Evolutionary conservation across 305 asterid genomes (phyloP).

Genomic region (Rubia tinctorum): DNA sequence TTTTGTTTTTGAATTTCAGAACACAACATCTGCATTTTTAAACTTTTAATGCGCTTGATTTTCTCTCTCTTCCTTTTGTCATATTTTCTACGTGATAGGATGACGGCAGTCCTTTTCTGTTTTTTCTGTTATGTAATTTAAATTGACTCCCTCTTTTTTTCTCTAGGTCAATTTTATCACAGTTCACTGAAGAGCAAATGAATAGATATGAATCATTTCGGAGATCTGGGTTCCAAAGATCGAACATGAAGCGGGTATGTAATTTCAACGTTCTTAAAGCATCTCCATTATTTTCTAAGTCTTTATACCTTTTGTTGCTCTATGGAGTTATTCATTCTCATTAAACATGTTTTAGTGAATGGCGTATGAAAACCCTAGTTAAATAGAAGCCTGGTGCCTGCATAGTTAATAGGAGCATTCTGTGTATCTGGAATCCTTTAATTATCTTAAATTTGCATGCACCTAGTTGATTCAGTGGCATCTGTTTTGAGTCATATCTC

Average conservation of each 20-base stretch:
- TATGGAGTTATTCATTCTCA: background rate
- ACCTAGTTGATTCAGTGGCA: background rate
- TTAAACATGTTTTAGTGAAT: background rate
- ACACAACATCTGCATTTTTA: background rate
- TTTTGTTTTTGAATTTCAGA: background rate
- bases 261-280: background rate
- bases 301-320: background rate
- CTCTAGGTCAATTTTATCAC: conserved; percentile 65
- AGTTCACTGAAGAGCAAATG: conserved; percentile 84
- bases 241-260: conserved; percentile 82
- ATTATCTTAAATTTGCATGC: background rate
- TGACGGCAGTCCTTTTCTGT: background rate
- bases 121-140: conserved; percentile 7
- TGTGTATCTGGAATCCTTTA: background rate
- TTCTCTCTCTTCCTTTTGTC: too few relatives aligned
- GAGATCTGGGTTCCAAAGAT: conserved; percentile 88
- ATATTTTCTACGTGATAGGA: background rate
- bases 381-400: background rate
- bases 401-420: background rate
- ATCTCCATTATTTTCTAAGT: background rate
- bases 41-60: background rate
- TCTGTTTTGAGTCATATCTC: background rate
- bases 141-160: conserved; percentile 21
- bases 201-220: conserved; percentile 89
- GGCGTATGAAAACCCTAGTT: background rate